Percentiles rank a stretch among this genome's conserved stretches.
These are phyloP conservation scores for Chlamydomonas schloesseri DNA, from an alignment of 139 green algal genomes.

Conservation along the genomic window DNA sequence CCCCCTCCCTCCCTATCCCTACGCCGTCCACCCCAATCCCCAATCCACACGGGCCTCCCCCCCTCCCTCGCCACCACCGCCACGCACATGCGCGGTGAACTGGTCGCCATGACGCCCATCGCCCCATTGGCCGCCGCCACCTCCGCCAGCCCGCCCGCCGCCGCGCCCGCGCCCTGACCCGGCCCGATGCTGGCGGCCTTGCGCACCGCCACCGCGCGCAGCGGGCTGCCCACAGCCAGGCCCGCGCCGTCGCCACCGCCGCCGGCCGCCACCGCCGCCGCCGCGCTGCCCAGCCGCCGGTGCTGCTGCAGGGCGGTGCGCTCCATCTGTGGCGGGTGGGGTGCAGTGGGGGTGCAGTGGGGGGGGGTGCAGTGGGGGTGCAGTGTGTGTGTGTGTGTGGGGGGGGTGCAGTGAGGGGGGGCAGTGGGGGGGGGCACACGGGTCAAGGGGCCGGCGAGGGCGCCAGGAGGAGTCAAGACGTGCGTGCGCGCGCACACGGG, in stretches of 20 bases:
- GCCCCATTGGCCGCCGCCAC: background rate
- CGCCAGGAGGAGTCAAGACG: too few relatives aligned
- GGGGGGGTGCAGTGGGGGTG: too few relatives aligned
- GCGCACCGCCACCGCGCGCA: background rate
- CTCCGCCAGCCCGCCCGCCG: background rate
- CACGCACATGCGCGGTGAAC: constrained; percentile 6
- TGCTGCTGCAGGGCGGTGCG: constrained; percentile 20
- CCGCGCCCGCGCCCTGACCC: background rate
- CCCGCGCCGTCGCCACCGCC: too few relatives aligned
- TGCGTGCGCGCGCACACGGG: too few relatives aligned
- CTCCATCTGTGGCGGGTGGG: constrained; percentile 17
- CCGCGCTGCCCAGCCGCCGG: constrained; percentile 20
- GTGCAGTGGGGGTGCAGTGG: background rate
- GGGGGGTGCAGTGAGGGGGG: too few relatives aligned
- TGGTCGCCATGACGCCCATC: background rate
- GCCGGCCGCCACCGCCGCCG: background rate
- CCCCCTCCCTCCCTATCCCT: too few relatives aligned
- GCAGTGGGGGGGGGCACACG: too few relatives aligned
- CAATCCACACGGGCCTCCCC: background rate
- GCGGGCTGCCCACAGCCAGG: background rate
- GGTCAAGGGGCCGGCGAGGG: too few relatives aligned
- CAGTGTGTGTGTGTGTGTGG: too few relatives aligned
- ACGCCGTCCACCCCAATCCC: background rate
- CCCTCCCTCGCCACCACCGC: background rate
- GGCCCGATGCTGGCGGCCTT: background rate